phyloP scores from a whole-genome alignment of 495 filamentous ascomycete species.

The Talaromyces proteolyticus region DNA sequence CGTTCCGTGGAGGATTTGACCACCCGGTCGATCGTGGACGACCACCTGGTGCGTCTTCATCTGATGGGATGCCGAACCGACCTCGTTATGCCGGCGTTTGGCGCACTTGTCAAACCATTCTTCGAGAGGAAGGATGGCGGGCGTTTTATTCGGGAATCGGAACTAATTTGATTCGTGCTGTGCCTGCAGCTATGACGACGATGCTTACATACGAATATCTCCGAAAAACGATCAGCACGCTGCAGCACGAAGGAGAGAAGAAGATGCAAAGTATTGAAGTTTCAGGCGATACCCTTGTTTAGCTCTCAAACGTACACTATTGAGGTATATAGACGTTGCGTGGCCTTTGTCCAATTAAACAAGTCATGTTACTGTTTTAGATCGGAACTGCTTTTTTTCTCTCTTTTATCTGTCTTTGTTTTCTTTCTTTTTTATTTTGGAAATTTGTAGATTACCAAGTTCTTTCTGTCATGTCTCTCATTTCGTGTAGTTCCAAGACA shows the following conservation, averaged over 20 bases:
- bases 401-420: not conserved
- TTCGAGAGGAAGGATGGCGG: constrained; percentile 88
- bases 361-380: not conserved
- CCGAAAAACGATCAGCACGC: constrained; percentile 48
- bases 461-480: constrained; percentile 5
- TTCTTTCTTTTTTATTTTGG: not conserved
- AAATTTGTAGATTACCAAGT: constrained; percentile 7
- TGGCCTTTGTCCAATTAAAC: no score
- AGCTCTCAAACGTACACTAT: not conserved
- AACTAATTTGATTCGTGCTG: constrained; percentile 92
- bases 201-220: constrained; percentile 95
- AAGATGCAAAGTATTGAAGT: constrained; percentile 18
- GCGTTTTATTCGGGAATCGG: constrained; percentile 98
- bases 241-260: constrained; percentile 44
- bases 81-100: constrained; percentile 78
- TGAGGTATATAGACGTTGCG: not conserved
- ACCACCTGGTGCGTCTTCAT: constrained; percentile 40
- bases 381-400: not conserved
- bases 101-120: constrained; percentile 77
- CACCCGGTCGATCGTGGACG: constrained; percentile 36
- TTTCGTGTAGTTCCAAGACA: not conserved
- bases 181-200: constrained; percentile 92
- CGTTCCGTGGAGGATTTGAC: constrained; percentile 60
- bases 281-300: constrained; percentile 5
- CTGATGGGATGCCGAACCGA: constrained; percentile 49